Percentiles rank a stretch among this genome's conserved stretches.
Evolutionary conservation across 305 asterid species (phyloP).

Genomic region (Striga hermonthica): DNA sequence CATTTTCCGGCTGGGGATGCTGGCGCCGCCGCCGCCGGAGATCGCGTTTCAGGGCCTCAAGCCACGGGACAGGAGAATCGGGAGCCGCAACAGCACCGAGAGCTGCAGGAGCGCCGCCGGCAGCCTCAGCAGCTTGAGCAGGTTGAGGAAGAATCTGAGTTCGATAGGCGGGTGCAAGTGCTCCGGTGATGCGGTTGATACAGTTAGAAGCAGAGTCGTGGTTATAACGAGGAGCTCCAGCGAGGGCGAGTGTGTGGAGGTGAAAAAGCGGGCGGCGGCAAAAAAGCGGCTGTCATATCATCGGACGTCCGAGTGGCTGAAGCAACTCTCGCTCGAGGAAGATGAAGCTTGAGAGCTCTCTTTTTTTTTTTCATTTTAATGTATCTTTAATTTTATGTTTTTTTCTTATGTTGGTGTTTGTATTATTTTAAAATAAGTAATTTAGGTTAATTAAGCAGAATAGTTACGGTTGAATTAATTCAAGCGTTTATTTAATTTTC

Average conservation of each 20-base stretch:
- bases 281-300: slow-evolving; percentile 55
- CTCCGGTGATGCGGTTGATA: slow-evolving; percentile 49
- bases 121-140: slow-evolving; percentile 28
- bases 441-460: no score
- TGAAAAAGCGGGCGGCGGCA: slow-evolving; percentile 37
- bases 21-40: slow-evolving; percentile 65
- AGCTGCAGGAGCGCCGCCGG: slow-evolving; percentile 33
- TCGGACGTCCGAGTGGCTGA: slow-evolving; percentile 91
- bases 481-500: no score
- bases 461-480: no score
- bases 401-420: neutral
- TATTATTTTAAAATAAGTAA: slow-evolving; percentile 6
- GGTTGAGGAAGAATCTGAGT: slow-evolving; percentile 16
- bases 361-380: slow-evolving; percentile 17
- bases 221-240: slow-evolving; percentile 36
- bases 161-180: slow-evolving; percentile 65
- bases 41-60: slow-evolving; percentile 55
- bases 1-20: slow-evolving; percentile 57
- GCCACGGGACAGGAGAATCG: slow-evolving; percentile 33
- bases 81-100: slow-evolving; percentile 47
- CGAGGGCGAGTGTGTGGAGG: slow-evolving; percentile 30
- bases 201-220: slow-evolving; percentile 34
- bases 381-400: neutral
- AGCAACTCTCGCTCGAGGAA: slow-evolving; percentile 73
- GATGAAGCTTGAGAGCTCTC: slow-evolving; percentile 29